These are phyloP conservation scores for Orbilia blumenaviensis DNA, from an alignment of 2,329 filamentous ascomycete genomes.

Conservation along the genomic window DNA sequence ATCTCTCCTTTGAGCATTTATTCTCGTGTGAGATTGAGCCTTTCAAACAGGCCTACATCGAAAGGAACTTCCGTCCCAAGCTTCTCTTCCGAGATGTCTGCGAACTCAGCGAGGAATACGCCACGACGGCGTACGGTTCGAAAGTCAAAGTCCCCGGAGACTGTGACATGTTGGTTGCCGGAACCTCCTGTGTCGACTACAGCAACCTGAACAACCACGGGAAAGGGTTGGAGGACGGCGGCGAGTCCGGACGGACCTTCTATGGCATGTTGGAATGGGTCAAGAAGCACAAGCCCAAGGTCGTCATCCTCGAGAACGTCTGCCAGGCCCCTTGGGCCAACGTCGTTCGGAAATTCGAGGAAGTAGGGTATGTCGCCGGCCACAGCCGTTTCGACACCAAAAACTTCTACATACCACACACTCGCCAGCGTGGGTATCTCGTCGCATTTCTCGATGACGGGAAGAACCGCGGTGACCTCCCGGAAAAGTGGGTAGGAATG, in stretches of 20 bases:
- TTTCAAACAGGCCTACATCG: conserved; percentile 72
- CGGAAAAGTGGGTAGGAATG: conserved; percentile 62
- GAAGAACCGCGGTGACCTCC: conserved; percentile 59
- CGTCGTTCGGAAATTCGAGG: conserved; percentile 63
- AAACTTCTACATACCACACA: conserved; percentile 77
- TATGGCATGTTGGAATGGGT: conserved; percentile 70
- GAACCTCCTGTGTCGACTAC: conserved; percentile 80
- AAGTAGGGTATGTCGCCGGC: conserved; percentile 68
- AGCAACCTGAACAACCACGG: conserved; percentile 71
- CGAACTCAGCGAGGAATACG: conserved; percentile 65
- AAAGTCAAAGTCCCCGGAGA: conserved; percentile 67
- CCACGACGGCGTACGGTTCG: conserved; percentile 74
- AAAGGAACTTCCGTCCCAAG: conserved; percentile 67
- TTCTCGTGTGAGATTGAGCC: conserved; percentile 73
- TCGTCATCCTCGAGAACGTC: conserved; percentile 80
- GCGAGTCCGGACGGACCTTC: conserved; percentile 74
- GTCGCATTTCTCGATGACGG: conserved; percentile 64
- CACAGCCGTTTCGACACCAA: conserved; percentile 71
- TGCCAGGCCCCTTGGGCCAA: conserved; percentile 68
- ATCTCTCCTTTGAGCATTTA: conserved; percentile 66
- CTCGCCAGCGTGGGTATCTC: conserved; percentile 70
- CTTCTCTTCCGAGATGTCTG: conserved; percentile 70
- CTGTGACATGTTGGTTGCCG: conserved; percentile 74
- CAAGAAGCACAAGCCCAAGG: conserved; percentile 66
- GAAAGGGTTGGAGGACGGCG: conserved; percentile 66